Conservation (phyloP, 1,284 basidiomycete genomes). For the Ustilago lituana region DNA sequence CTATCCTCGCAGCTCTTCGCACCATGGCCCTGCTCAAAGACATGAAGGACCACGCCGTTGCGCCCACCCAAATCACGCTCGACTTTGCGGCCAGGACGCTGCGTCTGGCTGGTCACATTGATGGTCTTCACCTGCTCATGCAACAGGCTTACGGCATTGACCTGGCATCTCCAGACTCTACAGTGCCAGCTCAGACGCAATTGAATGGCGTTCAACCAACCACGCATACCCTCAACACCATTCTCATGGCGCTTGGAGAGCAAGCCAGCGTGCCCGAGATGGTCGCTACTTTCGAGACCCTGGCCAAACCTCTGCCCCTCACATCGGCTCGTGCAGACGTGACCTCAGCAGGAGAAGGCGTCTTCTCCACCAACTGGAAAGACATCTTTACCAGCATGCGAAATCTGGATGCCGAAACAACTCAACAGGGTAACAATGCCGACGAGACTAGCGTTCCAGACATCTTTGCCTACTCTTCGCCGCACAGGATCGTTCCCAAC, state of each 20-base stretch:
- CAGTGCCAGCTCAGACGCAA: slow-evolving; percentile 5
- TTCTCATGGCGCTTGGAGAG: slow-evolving; percentile 65
- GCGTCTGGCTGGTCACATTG: slow-evolving; percentile 57
- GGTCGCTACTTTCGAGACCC: slow-evolving; percentile 60
- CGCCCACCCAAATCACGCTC: slow-evolving; percentile 49
- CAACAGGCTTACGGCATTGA: slow-evolving; percentile 60
- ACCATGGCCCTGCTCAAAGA: slow-evolving; percentile 52
- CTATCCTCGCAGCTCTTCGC: slow-evolving; percentile 47
- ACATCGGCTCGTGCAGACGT: slow-evolving; percentile 1
- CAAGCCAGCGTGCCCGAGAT: slow-evolving; percentile 61
- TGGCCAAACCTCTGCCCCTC: slow-evolving; percentile 50
- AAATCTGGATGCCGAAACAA: slow-evolving; percentile 11
- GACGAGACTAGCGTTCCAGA: slow-evolving; percentile 17
- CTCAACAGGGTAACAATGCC: slow-evolving; percentile 4
- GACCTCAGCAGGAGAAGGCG: slow-evolving; percentile 14
- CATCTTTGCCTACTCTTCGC: slow-evolving; percentile 25
- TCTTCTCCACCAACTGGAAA: slow-evolving; percentile 43
- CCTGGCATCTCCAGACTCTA: slow-evolving; percentile 48
- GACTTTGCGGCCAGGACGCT: slow-evolving; percentile 57
- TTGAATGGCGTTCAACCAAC: slow-evolving; percentile 29
- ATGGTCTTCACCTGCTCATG: slow-evolving; percentile 51
- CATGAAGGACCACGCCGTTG: slow-evolving; percentile 49
- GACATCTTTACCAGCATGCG: slow-evolving; percentile 45
- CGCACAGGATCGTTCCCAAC: slow-evolving; percentile 46
- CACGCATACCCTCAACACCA: slow-evolving; percentile 62